Evolutionary conservation across 2,329 filamentous ascomycete species (phyloP), one percentile per base, ranked within the genome.

Genomic region (Aspergillus pseudoterreus): DNA sequence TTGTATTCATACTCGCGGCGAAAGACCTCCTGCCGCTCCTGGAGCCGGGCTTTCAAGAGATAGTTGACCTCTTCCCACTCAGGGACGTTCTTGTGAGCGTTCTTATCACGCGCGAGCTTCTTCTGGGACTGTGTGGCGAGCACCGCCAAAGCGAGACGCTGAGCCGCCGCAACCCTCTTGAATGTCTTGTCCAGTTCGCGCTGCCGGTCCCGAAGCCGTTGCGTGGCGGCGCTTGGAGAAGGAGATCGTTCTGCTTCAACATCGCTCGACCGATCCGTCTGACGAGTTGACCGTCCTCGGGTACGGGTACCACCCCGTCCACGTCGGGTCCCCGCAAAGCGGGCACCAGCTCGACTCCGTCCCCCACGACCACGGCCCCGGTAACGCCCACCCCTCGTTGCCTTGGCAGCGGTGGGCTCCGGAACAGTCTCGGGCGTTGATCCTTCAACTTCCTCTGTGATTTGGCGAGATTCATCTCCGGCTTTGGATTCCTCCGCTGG

Each of bases 181-280:
- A 73, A 77, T 8, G 70, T 65, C 24, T 66, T 64, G 41, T 72
- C 71, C 35, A 77, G 52, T 53, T 76, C 71, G 14, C 68, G 67
- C 58, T 75, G 71, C 9, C 74, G 69, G 39, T 71, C 64, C 49
- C 70, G 68, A 21, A 75, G 64, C 33, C 68, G 65, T 56, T 71
- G 63, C 36, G 71, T 66, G 36, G 66, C 59, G 50, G 66, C 64
- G 55, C 61, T 67, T 5, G 69, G 68, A 2, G 69, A 70, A 14
- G 70, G 68, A 14, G 71, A 69, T 17, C 62, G 63, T 42, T 60
- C 58, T 47, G 63, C 60, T 32, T 67, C 64, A 19, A 60, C 58
- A 35, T 72, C 69, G 35, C 62, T 63, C n/a, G 61, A 63, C 15
- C 63, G 62, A 30, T 63, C 63, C 33, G 48, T 51, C 24, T 60